Evolutionary conservation across 805 yeast species (phyloP), one percentile per base, ranked within the genome.

Genomic region (Kodamaea kaohsiungensis): DNA sequence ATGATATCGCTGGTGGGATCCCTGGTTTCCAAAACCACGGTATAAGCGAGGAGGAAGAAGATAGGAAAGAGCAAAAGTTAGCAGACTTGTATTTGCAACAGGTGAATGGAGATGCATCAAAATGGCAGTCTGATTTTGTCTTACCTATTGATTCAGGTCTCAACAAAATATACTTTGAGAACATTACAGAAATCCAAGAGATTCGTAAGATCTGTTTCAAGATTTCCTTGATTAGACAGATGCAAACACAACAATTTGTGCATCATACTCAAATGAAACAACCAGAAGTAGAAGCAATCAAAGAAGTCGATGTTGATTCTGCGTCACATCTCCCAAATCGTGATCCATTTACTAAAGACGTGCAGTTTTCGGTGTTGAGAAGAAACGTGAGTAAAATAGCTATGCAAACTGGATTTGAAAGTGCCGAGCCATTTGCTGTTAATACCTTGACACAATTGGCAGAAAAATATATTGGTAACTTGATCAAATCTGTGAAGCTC

Each of bases 391-490:
- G 92, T 16, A 90, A 91, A 57, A 73, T 95, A 16, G 84, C 89
- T 1, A 93, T 95, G 98, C 87, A 90, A 42, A 85, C 87, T 43
- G 99, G 99, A 0, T 95, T 89, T 73, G 98, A 95, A 71, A 75
- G 88, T 0, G 82, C 96, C 0, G 90, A 89, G 60, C 83, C 87
- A 10, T 75, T 78, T 48, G 97, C 98, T 5, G 79, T 89, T 22
- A 87, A 89, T 57, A 81, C 90, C 1, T 70, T 95, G 53, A 83
- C 97, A 0, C 96, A 91, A 59, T 69, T 95, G 33, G 93, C 98
- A 0, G 93, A 89, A 48, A 86, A 81, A 56, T 92, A 89, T 64
- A 66, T 95, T 71, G 79, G 84, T 45, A 91, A 89, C 64, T 72
- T 95, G 37, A 87, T 89, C 7, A 81, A 80, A 58, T 82, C 93